Conservation (phyloP, 2,329 filamentous ascomycete genomes). For the Aphanoascus verrucosus region DNA sequence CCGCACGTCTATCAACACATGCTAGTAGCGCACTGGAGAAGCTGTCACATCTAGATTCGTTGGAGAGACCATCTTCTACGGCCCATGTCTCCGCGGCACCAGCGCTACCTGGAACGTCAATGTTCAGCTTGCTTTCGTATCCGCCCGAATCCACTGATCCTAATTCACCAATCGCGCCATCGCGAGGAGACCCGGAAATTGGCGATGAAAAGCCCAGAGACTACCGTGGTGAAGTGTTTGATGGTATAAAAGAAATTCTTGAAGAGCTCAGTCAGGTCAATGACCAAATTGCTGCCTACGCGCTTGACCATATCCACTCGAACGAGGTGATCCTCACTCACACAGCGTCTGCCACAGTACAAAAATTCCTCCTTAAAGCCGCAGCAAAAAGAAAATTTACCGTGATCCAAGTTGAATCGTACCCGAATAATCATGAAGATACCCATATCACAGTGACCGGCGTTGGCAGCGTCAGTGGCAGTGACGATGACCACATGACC, state of each 20-base stretch:
- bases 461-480: constrained; percentile 30
- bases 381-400: constrained; percentile 87
- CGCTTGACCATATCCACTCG: constrained; percentile 83
- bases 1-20: constrained; percentile 3
- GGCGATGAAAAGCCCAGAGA: constrained; percentile 45
- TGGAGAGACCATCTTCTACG: constrained; percentile 28
- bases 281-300: constrained; percentile 79
- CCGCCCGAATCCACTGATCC: constrained; percentile 37
- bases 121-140: constrained; percentile 79
- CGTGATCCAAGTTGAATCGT: constrained; percentile 68
- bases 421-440: constrained; percentile 55
- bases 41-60: constrained; percentile 11
- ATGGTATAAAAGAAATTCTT: constrained; percentile 89
- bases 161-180: constrained; percentile 28
- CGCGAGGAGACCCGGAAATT: constrained; percentile 26
- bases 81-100: constrained; percentile 24
- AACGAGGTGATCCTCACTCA: constrained; percentile 88
- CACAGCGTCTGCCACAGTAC: constrained; percentile 73
- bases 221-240: constrained; percentile 79
- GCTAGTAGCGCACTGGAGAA: constrained; percentile 1
- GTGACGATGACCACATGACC: constrained; percentile 40
- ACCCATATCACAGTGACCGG: constrained; percentile 55
- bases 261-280: constrained; percentile 90
- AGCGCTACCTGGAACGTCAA: constrained; percentile 52
- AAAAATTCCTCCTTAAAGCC: constrained; percentile 78